Evolutionary conservation across 2,329 filamentous ascomycete species (phyloP).

Genomic region (Xylaria arbuscula): DNA sequence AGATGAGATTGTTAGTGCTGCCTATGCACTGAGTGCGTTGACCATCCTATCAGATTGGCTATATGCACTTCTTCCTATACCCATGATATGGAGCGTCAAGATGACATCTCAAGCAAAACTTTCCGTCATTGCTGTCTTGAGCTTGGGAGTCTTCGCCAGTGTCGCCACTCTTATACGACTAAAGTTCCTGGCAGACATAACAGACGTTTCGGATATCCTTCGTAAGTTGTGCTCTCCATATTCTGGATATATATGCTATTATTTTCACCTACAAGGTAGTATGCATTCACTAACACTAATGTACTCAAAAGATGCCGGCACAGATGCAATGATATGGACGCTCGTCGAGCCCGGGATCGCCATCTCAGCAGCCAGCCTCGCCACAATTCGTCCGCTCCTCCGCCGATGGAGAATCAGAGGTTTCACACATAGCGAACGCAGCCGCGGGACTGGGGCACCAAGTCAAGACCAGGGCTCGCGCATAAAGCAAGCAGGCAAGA

Average conservation of each 20-base stretch:
- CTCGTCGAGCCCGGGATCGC: slow-evolving; percentile 67
- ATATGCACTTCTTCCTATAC: slow-evolving; percentile 64
- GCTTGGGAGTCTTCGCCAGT: slow-evolving; percentile 65
- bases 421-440: slow-evolving; percentile 57
- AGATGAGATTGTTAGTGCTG: slow-evolving; percentile 59
- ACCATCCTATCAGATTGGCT: slow-evolving; percentile 66
- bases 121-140: slow-evolving; percentile 62
- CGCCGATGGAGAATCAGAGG: slow-evolving; percentile 60
- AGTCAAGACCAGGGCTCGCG: slow-evolving; percentile 49
- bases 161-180: slow-evolving; percentile 65
- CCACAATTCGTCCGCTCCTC: slow-evolving; percentile 66
- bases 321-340: slow-evolving; percentile 67
- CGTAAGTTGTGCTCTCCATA: slow-evolving; percentile 53
- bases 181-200: slow-evolving; percentile 60
- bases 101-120: slow-evolving; percentile 64
- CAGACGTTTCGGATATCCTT: slow-evolving; percentile 59
- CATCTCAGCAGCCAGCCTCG: slow-evolving; percentile 64
- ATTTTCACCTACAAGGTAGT: background rate
- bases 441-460: slow-evolving; percentile 45
- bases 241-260: background rate
- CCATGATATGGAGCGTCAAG: slow-evolving; percentile 66
- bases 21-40: slow-evolving; percentile 64
- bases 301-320: slow-evolving; percentile 56
- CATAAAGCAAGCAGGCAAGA: slow-evolving; percentile 46
- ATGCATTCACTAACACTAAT: slow-evolving; percentile 29